Conservation (phyloP, 2,329 filamentous ascomycete genomes). For the Penicillium polonicum region DNA sequence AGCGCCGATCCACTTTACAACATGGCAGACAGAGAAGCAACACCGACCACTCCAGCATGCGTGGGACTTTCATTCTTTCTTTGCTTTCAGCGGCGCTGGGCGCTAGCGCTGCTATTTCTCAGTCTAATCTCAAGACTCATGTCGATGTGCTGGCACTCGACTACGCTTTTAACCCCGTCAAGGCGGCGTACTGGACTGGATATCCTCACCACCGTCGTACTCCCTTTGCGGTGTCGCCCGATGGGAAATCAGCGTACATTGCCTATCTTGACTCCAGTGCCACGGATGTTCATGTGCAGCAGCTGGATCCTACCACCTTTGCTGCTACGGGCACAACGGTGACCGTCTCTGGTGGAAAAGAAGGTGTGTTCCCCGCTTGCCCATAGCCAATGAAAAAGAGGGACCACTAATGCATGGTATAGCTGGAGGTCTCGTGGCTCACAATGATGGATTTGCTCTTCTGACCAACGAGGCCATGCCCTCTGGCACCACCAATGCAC, state of each 20-base stretch:
- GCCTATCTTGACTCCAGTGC: constrained; percentile 60
- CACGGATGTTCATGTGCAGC: constrained; percentile 58
- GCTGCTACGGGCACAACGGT: constrained; percentile 53
- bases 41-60: constrained; percentile 22
- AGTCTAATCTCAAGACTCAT: constrained; percentile 38
- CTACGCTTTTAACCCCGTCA: constrained; percentile 56
- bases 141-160: constrained; percentile 50
- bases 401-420: neutral
- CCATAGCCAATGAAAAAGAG: neutral
- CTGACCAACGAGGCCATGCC: constrained; percentile 58
- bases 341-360: constrained; percentile 55
- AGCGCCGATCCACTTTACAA: neutral
- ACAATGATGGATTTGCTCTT: constrained; percentile 63
- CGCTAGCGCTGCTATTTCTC: constrained; percentile 21
- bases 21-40: neutral
- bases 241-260: constrained; percentile 59
- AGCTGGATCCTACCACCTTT: constrained; percentile 56
- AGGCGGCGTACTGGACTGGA: constrained; percentile 61
- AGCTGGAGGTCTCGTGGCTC: constrained; percentile 60
- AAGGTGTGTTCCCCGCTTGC: constrained; percentile 35
- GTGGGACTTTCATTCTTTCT: constrained; percentile 22
- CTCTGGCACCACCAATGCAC: constrained; percentile 49
- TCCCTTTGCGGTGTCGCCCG: constrained; percentile 61
- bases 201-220: constrained; percentile 62
- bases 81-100: constrained; percentile 28